Evolutionary conservation across 208 protist genomes (phyloP), one percentile per base, ranked within the genome.

Genomic region (Acanthamoeba sp.): DNA sequence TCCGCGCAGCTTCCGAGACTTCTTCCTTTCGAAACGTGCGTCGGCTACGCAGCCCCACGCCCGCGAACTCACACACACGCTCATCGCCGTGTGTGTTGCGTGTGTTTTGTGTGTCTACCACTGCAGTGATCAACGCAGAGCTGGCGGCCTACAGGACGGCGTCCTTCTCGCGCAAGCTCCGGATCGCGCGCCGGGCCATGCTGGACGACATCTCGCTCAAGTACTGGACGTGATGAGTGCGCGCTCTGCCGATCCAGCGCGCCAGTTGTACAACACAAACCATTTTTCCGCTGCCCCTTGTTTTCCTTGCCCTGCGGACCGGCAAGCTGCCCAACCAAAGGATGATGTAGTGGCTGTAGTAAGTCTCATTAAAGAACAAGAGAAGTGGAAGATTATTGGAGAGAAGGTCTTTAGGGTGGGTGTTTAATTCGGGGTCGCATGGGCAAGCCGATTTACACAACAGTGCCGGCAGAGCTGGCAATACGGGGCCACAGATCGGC

Each of bases 401-500:
- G 16, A 2, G 4, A 42, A 42, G 20, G 20, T 42, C 36, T 82
- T 42, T 82, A 24, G n/a, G 73, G 29, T 82, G 73, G 32, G 27
- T 82, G 38, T 36, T 82, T 82, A 42, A 36, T 82, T 82, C 73
- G 73, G 34, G 73, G 22, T 52, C 73, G 42, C 73, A 82, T 82
- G 6, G 64, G n/a, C 38, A 24, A 82, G 42, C 73, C 48, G 40
- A 38, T 50, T 93, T 93, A 93, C 38, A 93, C 88, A 78, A 93
- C 48, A 45, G 88, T 93, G 57, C 88, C 88, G 48, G 88, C 88
- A 52, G 55, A 55, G 48, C 88, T 93, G 94, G 99, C 98, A 97
- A 99, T 99, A 98, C 99, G 99, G 93, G 99, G 99, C 99, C 99
- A 99, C 71, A 99, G 97, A 94, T 99, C 99, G 55, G 99, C 99